Base-by-base conservation (phyloP, 495 filamentous ascomycete species). In the Aspergillus incahuasiensis region DNA sequence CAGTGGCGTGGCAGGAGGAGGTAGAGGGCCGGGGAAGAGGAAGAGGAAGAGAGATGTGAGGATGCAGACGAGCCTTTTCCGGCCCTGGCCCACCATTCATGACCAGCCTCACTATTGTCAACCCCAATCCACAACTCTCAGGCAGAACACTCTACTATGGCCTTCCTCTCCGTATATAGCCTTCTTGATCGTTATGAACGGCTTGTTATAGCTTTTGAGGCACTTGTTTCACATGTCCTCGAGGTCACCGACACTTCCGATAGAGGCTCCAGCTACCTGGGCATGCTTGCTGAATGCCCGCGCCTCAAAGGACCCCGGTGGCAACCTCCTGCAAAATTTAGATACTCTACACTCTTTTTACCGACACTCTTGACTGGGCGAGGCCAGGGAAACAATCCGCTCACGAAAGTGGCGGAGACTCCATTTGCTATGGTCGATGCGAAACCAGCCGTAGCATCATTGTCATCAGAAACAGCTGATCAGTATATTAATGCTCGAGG, bases 51-150 rank as follows among this genome's bases (percentile, higher is more conserved):
- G 48, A 50, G 48, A 39, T 49, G 48, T 34, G 34, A 20, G 49
- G 46, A 47, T n/a, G 46, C 41, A 55, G 46, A 55, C 22, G 42
- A 39, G 43, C n/a, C 53, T 49, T 58, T 46, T 51, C 28, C n/a
- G 25, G 4, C 48, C 28, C 46, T 55, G 57, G 57, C 57, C 52
- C 53, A 56, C 58, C 30, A 48, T 24, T 40, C 18, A 49, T 45
- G 24, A 24, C 52, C 56, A 54, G 48, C 44, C n/a, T 44, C 45
- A 48, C 42, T 35, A 25, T 48, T 24, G 34, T 35, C 51, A 13
- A 41, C 44, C 3, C 19, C 24, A 49, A 30, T 41, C 13, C 56
- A 48, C 50, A 48, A 58, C 49, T 32, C 19, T 12, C 30, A 6
- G 25, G n/a, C 34, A 22, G n/a, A 24, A 39, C 42, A 45, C n/a